A percentile compares a stretch with the other conserved stretches of the same genome.
Evolutionary conservation across 202 grass and related monocot genomes (phyloP).

Genomic region (Setaria italica): DNA sequence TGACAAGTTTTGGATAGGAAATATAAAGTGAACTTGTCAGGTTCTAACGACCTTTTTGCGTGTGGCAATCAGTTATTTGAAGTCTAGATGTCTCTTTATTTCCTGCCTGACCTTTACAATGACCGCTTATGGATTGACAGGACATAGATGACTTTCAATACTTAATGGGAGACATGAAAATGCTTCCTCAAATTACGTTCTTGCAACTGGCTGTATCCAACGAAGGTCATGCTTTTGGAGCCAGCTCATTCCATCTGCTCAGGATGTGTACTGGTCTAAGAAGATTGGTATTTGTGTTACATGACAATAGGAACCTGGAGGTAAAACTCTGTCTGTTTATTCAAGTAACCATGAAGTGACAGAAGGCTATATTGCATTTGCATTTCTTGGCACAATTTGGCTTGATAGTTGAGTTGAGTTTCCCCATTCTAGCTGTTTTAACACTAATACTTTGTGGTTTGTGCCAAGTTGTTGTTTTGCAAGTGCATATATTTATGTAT

Average conservation of each 20-base stretch:
- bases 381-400: background rate
- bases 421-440: background rate
- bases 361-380: background rate
- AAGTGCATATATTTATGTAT: too few relatives aligned
- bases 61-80: background rate
- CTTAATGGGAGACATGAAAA: conserved; percentile 37
- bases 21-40: background rate
- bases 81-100: background rate
- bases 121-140: background rate
- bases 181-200: conserved; percentile 15
- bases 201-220: background rate
- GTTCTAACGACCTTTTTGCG: background rate
- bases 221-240: conserved; percentile 8
- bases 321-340: background rate
- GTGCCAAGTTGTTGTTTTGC: too few relatives aligned
- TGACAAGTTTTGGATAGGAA: background rate
- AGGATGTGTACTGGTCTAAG: conserved; percentile 5
- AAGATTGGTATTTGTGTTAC: background rate
- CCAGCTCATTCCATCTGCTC: conserved; percentile 4
- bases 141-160: background rate
- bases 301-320: background rate
- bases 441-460: background rate
- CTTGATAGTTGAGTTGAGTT: background rate
- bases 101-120: background rate
- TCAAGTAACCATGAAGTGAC: background rate